A percentile compares a stretch with the other conserved stretches of the same genome.
These are phyloP conservation scores for Coniochaeta prunicola DNA, from an alignment of 2,329 filamentous ascomycete species.

Conservation along the genomic window DNA sequence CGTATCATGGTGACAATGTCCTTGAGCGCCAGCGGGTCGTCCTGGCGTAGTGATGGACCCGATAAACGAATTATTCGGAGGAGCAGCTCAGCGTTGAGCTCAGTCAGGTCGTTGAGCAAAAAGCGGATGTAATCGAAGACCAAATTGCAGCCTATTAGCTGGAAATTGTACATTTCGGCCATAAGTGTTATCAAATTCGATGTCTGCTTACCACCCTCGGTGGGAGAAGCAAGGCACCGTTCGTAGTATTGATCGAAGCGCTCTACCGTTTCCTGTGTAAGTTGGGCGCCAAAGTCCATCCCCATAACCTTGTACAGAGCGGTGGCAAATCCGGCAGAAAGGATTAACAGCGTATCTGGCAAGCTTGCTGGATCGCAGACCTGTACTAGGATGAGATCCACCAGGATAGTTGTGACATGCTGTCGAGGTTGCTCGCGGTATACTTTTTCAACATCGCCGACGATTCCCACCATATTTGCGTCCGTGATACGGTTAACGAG, in stretches of 20 bases:
- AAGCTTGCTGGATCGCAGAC: slow-evolving; percentile 72
- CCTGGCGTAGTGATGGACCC: slow-evolving; percentile 76
- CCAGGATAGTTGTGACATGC: slow-evolving; percentile 73
- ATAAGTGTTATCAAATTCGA: slow-evolving; percentile 77
- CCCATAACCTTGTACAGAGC: slow-evolving; percentile 83
- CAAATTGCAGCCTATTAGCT: slow-evolving; percentile 73
- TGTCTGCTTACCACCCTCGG: slow-evolving; percentile 46
- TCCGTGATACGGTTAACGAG: slow-evolving; percentile 90
- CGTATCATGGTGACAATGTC: slow-evolving; percentile 79
- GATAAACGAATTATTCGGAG: slow-evolving; percentile 76
- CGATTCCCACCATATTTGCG: slow-evolving; percentile 77
- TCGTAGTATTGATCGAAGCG: slow-evolving; percentile 63
- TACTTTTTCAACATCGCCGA: slow-evolving; percentile 73
- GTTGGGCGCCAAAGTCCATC: slow-evolving; percentile 80
- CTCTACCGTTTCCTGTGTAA: slow-evolving; percentile 71
- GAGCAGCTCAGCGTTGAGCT: slow-evolving; percentile 82
- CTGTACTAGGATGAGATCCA: slow-evolving; percentile 71
- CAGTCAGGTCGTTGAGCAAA: slow-evolving; percentile 67
- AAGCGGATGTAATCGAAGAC: slow-evolving; percentile 87
- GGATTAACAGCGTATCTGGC: slow-evolving; percentile 82
- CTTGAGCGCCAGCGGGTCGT: slow-evolving; percentile 82
- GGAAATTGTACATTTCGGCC: slow-evolving; percentile 85
- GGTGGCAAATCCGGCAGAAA: slow-evolving; percentile 83
- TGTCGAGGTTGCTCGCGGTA: slow-evolving; percentile 83
- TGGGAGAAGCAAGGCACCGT: slow-evolving; percentile 23